Conservation (phyloP, 371 early-diverging fungal species). For the Mortierella sp. region DNA sequence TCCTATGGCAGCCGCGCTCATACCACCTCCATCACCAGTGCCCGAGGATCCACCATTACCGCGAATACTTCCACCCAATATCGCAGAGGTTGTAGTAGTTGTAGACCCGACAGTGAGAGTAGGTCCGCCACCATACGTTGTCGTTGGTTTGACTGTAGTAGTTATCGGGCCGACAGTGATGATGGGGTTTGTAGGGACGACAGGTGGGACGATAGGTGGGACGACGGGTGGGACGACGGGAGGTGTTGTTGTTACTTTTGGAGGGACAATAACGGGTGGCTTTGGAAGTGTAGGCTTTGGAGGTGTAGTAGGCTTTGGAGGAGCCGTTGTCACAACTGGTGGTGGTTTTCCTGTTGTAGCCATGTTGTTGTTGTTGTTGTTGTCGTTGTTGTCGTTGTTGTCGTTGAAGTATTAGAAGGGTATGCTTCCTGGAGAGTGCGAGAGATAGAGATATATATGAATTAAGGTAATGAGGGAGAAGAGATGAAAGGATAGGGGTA, state of each 20-base stretch:
- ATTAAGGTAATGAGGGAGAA: neutral
- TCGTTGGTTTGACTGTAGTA: neutral
- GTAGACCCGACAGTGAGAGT: neutral
- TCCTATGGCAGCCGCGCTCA: slow-evolving; percentile 37
- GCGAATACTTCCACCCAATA: neutral
- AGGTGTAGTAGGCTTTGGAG: neutral
- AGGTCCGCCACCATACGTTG: neutral
- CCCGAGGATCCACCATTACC: neutral
- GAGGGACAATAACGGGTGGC: neutral
- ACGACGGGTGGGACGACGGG: neutral
- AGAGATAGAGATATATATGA: neutral
- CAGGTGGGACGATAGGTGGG: neutral
- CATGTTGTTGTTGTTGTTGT: neutral
- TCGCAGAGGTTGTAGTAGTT: neutral
- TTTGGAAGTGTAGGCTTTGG: neutral
- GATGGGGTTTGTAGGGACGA: neutral
- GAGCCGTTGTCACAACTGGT: neutral
- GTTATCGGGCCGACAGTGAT: neutral
- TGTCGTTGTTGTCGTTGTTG: neutral
- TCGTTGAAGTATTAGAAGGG: neutral
- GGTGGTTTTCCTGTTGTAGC: neutral
- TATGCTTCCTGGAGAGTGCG: neutral
- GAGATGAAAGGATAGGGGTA: neutral
- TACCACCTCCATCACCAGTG: slow-evolving; percentile 9
- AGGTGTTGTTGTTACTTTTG: neutral